Evolutionary conservation across 164 flowering plant genomes (phyloP).

Genomic region (Vitis rupestris): DNA sequence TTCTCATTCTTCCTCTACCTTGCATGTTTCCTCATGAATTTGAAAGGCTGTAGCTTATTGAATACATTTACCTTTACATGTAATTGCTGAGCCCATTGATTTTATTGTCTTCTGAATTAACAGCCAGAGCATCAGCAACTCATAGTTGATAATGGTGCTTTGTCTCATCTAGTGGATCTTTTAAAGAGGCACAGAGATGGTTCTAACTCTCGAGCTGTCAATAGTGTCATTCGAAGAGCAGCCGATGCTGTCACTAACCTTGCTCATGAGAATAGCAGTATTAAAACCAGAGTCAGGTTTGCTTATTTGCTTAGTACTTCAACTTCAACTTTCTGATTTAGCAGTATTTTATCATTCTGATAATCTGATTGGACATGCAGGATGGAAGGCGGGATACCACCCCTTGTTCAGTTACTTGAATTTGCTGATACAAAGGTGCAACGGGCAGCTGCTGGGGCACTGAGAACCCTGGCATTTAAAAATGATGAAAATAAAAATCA

Average conservation of each 20-base stretch:
- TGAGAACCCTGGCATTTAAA: slow-evolving; percentile 93
- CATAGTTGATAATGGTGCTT: slow-evolving; percentile 90
- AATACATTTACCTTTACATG: not conserved
- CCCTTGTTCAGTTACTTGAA: slow-evolving; percentile 92
- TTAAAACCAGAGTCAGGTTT: slow-evolving; percentile 92
- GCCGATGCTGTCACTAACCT: slow-evolving; percentile 99
- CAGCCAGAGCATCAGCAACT: slow-evolving; percentile 99
- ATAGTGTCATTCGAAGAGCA: slow-evolving; percentile 89
- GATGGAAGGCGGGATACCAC: slow-evolving; percentile 97
- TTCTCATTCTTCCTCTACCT: not conserved
- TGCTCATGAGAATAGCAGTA: slow-evolving; percentile 95
- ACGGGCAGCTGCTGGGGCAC: slow-evolving; percentile 97
- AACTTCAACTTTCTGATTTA: slow-evolving; percentile 2
- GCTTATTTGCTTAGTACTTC: slow-evolving; percentile 13
- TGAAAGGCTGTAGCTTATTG: not conserved
- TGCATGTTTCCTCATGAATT: not conserved
- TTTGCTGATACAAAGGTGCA: slow-evolving; percentile 89
- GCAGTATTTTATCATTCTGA: slow-evolving; percentile 7
- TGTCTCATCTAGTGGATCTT: slow-evolving; percentile 78
- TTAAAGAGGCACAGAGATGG: slow-evolving; percentile 64
- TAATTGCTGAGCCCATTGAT: slow-evolving; percentile 4
- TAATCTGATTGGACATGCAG: slow-evolving; percentile 33
- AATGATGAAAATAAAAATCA: slow-evolving; percentile 97
- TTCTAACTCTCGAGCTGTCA: slow-evolving; percentile 63
- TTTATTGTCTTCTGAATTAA: slow-evolving; percentile 10